Conservation (phyloP, 805 yeast genomes). For the Kockiozyma suomiensis region DNA sequence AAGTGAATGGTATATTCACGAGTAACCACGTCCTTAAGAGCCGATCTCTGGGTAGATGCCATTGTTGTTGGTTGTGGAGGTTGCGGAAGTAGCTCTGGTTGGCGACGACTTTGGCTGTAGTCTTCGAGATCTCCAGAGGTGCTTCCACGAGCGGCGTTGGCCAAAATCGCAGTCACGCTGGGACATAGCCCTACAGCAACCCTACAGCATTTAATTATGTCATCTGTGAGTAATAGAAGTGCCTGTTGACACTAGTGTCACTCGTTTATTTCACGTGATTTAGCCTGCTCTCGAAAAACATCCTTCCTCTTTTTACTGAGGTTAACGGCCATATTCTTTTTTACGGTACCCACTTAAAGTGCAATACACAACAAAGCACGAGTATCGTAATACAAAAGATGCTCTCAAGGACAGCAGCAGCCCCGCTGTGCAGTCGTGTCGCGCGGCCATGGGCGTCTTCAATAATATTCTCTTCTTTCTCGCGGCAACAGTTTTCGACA, state of each 20-base stretch:
- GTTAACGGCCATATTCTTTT: no score
- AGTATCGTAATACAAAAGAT: neutral
- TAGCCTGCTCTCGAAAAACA: neutral
- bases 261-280: neutral
- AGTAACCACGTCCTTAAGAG: slow-evolving; percentile 98
- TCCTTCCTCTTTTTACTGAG: no score
- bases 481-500: slow-evolving; percentile 5
- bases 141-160: neutral
- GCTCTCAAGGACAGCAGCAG: neutral
- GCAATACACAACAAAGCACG: neutral
- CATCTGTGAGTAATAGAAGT: neutral
- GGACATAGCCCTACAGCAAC: neutral
- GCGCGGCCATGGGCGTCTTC: no score
- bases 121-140: neutral
- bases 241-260: no score
- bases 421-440: neutral
- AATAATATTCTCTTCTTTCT: neutral
- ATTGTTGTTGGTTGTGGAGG: slow-evolving; percentile 34
- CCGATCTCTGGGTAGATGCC: slow-evolving; percentile 59
- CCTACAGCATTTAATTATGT: neutral
- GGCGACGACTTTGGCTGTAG: neutral
- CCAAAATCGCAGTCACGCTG: neutral
- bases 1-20: slow-evolving; percentile 99
- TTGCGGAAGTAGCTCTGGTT: neutral
- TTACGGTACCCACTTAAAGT: neutral